Percentiles rank a stretch among this genome's conserved stretches.
Evolutionary conservation across 2,329 filamentous ascomycete genomes (phyloP).

Genomic region (Colletotrichum chrysophilum): DNA sequence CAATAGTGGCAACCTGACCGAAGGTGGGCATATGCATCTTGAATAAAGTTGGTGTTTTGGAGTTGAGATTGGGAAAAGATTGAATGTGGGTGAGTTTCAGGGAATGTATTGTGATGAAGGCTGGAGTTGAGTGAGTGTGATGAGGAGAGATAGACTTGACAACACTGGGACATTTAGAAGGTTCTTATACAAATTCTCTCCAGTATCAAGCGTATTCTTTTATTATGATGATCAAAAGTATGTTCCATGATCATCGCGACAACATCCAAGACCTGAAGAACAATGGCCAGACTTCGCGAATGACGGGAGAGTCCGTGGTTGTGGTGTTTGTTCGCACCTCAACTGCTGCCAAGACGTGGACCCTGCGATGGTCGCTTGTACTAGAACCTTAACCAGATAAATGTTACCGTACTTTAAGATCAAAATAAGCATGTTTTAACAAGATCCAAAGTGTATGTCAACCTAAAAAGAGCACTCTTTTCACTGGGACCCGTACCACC

Average conservation of each 20-base stretch:
- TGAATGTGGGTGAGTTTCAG: neutral
- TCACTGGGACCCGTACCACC: neutral
- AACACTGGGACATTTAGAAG: neutral
- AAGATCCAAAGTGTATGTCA: neutral
- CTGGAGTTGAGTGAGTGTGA: neutral
- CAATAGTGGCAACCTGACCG: constrained; percentile 13
- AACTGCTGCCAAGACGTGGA: neutral
- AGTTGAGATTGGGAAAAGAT: neutral
- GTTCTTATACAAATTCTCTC: neutral
- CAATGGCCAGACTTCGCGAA: neutral
- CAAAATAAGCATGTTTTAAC: neutral
- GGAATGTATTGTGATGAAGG: neutral
- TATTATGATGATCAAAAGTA: neutral
- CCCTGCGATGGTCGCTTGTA: neutral
- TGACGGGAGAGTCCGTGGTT: neutral
- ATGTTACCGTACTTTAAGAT: neutral
- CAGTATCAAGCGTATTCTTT: neutral
- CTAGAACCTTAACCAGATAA: neutral
- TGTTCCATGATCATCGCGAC: neutral
- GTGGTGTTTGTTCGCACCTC: neutral
- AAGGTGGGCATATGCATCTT: constrained; percentile 19
- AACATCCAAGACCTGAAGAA: neutral
- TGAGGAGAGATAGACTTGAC: neutral
- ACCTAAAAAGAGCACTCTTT: neutral
- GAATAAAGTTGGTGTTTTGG: neutral